phyloP scores from a whole-genome alignment of 768 basidiomycete genomes.

The Collybiopsis confluens region DNA sequence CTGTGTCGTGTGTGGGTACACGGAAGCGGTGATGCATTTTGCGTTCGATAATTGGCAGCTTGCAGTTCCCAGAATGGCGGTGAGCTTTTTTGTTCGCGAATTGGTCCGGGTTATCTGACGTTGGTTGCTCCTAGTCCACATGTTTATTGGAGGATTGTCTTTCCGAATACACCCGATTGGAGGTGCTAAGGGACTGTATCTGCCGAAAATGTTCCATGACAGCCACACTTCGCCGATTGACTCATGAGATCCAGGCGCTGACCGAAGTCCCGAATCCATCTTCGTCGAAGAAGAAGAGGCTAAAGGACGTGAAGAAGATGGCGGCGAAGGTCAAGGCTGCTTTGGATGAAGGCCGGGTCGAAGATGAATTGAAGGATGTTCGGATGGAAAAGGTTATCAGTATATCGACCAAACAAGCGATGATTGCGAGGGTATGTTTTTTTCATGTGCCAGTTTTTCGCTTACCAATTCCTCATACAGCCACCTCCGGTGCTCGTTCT shows the following conservation, averaged over 20 bases:
- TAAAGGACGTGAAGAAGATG: conserved; percentile 67
- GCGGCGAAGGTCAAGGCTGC: conserved; percentile 57
- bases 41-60: conserved; percentile 84
- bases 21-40: conserved; percentile 92
- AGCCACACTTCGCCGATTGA: conserved; percentile 66
- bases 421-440: conserved; percentile 76
- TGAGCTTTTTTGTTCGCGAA: conserved; percentile 31
- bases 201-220: conserved; percentile 89
- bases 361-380: conserved; percentile 80
- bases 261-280: conserved; percentile 48
- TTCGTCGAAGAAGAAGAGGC: conserved; percentile 69
- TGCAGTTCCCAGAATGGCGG: conserved; percentile 59
- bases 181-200: conserved; percentile 85
- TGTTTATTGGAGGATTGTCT: conserved; percentile 82
- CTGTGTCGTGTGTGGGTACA: conserved; percentile 88
- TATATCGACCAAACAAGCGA: conserved; percentile 85
- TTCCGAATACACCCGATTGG: conserved; percentile 83
- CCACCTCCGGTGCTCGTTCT: conserved; percentile 84
- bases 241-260: conserved; percentile 57
- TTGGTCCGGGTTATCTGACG: conserved; percentile 6
- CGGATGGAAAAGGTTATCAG: conserved; percentile 75
- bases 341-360: conserved; percentile 70
- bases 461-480: conserved; percentile 30
- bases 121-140: conserved; percentile 36
- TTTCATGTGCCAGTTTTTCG: neutral